These are phyloP conservation scores for Suillus ampliporus DNA, from an alignment of 768 basidiomycete species.

Conservation along the genomic window DNA sequence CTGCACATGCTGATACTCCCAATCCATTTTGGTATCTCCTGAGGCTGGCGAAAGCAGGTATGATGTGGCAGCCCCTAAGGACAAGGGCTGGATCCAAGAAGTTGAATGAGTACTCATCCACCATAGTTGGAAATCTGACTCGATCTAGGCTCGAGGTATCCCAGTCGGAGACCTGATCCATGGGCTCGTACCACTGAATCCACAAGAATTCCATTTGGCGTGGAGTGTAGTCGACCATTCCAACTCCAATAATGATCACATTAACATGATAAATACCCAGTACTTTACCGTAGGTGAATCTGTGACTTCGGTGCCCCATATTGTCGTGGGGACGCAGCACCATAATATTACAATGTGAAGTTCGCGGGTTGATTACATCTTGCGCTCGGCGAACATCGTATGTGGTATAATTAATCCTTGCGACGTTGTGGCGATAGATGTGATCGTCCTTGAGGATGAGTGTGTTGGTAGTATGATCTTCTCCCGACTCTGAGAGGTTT, in stretches of 20 bases:
- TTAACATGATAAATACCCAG: conserved; percentile 12
- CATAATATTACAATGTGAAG: background rate
- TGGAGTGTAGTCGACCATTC: background rate
- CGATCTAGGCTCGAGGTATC: background rate
- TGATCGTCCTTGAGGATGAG: background rate
- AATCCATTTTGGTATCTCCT: background rate
- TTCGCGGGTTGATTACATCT: background rate
- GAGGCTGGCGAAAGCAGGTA: background rate
- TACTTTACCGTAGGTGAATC: background rate
- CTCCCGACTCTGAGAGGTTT: background rate
- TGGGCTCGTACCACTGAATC: background rate
- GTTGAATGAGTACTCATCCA: background rate
- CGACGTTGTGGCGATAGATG: background rate
- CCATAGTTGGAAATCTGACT: conserved; percentile 1
- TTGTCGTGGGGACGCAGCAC: background rate
- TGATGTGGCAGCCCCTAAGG: conserved; percentile 10
- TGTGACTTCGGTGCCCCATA: background rate
- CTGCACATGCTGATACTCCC: background rate
- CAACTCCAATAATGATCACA: background rate
- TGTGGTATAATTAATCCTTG: background rate
- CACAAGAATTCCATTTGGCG: conserved; percentile 4
- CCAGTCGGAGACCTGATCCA: background rate
- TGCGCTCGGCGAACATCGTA: background rate
- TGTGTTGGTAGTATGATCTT: conserved; percentile 44
- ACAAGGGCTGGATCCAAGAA: conserved; percentile 6